A percentile compares a stretch with the other conserved stretches of the same genome.
Evolutionary conservation across 257 asterid genomes (phyloP).

Genomic region (Thymus mandschuricus): DNA sequence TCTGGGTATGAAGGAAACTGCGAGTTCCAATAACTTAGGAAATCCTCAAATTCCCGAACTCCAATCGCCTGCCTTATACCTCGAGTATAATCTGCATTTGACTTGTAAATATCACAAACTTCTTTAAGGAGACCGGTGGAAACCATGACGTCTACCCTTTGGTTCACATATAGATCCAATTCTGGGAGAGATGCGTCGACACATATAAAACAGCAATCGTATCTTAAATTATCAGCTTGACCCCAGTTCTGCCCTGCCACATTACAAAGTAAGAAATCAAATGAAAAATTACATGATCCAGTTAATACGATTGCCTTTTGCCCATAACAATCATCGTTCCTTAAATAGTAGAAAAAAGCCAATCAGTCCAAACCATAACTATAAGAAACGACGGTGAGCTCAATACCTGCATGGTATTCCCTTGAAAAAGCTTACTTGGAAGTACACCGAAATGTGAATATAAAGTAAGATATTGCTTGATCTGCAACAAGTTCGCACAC

Average conservation of each 20-base stretch:
- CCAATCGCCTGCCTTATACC: constrained; percentile 95
- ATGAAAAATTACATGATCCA: neutral
- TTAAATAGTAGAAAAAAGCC: neutral
- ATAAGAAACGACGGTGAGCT: neutral
- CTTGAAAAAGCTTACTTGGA: constrained; percentile 85
- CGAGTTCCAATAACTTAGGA: constrained; percentile 45
- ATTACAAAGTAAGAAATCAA: constrained; percentile 42
- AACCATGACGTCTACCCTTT: constrained; percentile 85
- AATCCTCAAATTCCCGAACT: constrained; percentile 79
- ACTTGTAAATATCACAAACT: constrained; percentile 63
- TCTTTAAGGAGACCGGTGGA: constrained; percentile 75
- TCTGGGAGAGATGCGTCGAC: constrained; percentile 84
- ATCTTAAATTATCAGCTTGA: constrained; percentile 67
- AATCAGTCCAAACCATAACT: neutral
- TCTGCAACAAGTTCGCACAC: constrained; percentile 45
- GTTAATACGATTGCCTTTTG: neutral
- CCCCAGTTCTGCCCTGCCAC: constrained; percentile 99
- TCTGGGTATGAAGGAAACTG: constrained; percentile 38
- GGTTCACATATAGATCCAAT: constrained; percentile 72
- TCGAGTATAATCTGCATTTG: constrained; percentile 74
- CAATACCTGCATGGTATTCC: constrained; percentile 70
- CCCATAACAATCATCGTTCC: neutral
- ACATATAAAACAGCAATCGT: constrained; percentile 76
- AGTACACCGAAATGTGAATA: constrained; percentile 66
- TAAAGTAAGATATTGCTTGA: constrained; percentile 71